phyloP scores from a whole-genome alignment of 306 rosid species.

The Nissolia schottii region DNA sequence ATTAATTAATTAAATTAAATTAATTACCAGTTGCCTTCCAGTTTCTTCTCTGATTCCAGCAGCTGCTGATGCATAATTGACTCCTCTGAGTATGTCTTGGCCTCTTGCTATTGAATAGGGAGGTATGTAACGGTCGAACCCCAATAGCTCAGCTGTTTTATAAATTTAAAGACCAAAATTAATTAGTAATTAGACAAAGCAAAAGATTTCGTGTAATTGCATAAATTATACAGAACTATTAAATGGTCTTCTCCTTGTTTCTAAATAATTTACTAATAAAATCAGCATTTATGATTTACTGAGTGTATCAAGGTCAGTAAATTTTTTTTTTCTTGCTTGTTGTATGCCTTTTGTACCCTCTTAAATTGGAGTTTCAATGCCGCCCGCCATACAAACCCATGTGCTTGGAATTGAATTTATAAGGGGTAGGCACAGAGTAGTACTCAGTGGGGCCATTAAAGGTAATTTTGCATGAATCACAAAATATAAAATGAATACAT shows the following conservation, averaged over 20 bases:
- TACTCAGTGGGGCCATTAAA: not conserved
- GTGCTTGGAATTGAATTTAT: constrained; percentile 21
- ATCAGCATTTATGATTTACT: not conserved
- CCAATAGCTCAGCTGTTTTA: constrained; percentile 82
- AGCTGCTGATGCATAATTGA: constrained; percentile 95
- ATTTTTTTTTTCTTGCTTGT: not conserved
- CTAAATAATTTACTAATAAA: not conserved
- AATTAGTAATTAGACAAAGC: not conserved
- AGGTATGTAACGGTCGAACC: constrained; percentile 66
- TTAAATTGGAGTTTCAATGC: constrained; percentile 16
- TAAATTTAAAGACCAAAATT: constrained; percentile 15
- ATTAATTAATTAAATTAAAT: not conserved
- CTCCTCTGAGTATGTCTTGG: constrained; percentile 63
- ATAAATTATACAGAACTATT: not conserved
- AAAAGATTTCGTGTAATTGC: not conserved
- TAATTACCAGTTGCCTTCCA: constrained; percentile 75
- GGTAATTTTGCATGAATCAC: not conserved
- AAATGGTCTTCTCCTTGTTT: not conserved
- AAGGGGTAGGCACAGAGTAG: not conserved
- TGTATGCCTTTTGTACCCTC: not conserved
- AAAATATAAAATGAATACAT: not conserved
- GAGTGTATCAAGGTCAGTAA: not conserved
- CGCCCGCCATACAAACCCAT: constrained; percentile 10
- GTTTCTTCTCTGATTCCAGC: constrained; percentile 97
- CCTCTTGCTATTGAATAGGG: constrained; percentile 61